phyloP scores from a whole-genome alignment of 2,329 filamentous ascomycete species.

The Neofusicoccum kwambonambiense region DNA sequence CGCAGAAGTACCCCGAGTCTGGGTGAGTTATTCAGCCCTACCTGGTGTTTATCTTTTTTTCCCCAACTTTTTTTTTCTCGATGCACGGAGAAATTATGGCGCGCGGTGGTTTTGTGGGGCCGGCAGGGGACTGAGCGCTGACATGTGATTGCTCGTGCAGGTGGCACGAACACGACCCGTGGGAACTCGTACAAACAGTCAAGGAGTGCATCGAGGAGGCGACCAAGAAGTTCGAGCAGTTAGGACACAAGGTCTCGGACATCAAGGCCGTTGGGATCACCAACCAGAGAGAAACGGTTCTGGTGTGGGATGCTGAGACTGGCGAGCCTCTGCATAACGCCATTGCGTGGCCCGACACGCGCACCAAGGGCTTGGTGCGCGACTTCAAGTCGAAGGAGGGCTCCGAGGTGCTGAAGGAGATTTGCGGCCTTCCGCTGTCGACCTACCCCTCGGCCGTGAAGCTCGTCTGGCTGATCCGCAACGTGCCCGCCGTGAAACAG shows the following conservation, averaged over 20 bases:
- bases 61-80: conserved; percentile 14
- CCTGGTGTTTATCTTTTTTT: background rate
- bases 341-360: conserved; percentile 87
- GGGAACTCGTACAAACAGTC: conserved; percentile 72
- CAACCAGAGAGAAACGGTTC: conserved; percentile 84
- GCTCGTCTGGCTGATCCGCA: conserved; percentile 76
- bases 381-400: conserved; percentile 68
- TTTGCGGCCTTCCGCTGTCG: conserved; percentile 80
- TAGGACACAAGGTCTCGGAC: conserved; percentile 65
- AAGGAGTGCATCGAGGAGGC: conserved; percentile 78
- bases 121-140: conserved; percentile 14
- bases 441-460: conserved; percentile 89
- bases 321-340: conserved; percentile 81
- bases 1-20: conserved; percentile 78
- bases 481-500: conserved; percentile 66
- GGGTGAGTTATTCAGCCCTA: conserved; percentile 59
- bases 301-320: conserved; percentile 79
- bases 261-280: conserved; percentile 83
- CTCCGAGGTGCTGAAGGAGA: conserved; percentile 65
- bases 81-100: background rate
- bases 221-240: conserved; percentile 66
- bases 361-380: conserved; percentile 72
- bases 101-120: conserved; percentile 7
- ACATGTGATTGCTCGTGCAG: conserved; percentile 43
- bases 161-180: conserved; percentile 87